Conservation (phyloP, 345 rosid genomes). For the Carallia pectinifolia region DNA sequence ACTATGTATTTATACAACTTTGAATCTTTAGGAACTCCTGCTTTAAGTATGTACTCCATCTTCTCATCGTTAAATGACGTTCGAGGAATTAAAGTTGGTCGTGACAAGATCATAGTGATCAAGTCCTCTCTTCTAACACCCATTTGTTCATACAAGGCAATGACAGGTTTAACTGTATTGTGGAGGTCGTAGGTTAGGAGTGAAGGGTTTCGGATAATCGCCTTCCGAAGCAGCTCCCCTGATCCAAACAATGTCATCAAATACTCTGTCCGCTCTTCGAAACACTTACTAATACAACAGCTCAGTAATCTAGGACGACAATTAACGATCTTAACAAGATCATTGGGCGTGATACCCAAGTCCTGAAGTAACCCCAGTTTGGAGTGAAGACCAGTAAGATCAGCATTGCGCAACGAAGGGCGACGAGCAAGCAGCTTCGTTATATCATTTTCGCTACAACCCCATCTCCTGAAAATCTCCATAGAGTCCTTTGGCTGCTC, state of each 20-base stretch:
- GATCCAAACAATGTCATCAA: conserved; percentile 55
- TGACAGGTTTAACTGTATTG: conserved; percentile 47
- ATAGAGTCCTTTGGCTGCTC: conserved; percentile 26
- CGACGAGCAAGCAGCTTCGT: conserved; percentile 43
- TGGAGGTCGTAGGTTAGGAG: conserved; percentile 68
- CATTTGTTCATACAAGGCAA: conserved; percentile 51
- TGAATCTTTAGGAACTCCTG: conserved; percentile 48
- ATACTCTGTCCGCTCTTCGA: conserved; percentile 65
- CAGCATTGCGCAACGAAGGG: conserved; percentile 56
- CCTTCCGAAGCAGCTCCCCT: conserved; percentile 52
- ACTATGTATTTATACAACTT: conserved; percentile 78
- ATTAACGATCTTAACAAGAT: conserved; percentile 72
- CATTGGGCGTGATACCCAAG: conserved; percentile 57
- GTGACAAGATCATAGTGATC: conserved; percentile 53
- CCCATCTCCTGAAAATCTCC: conserved; percentile 58
- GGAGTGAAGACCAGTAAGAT: conserved; percentile 42
- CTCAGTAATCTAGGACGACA: conserved; percentile 79
- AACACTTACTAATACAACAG: conserved; percentile 46
- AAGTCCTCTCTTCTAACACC: conserved; percentile 55
- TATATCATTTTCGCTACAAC: conserved; percentile 64
- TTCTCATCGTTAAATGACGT: conserved; percentile 58
- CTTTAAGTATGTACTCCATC: conserved; percentile 54
- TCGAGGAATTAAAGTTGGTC: conserved; percentile 76
- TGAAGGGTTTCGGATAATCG: conserved; percentile 72
- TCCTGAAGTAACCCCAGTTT: conserved; percentile 51